A percentile compares a stretch with the other conserved stretches of the same genome.
Conservation (phyloP, 208 protist species). For the Leishmania tarentolae region DNA sequence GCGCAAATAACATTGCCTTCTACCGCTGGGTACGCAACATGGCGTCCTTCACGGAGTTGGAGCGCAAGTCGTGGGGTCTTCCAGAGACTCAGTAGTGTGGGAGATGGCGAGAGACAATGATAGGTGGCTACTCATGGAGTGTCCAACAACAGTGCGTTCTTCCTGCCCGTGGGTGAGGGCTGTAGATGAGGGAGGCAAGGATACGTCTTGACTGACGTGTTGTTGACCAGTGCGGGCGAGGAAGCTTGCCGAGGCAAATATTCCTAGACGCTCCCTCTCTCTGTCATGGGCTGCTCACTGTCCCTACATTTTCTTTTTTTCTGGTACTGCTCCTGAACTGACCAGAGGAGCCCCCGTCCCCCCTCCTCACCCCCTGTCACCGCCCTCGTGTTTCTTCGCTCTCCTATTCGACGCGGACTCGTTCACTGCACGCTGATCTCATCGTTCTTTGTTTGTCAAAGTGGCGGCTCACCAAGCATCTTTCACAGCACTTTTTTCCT, state of each 20-base stretch:
- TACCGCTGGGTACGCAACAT: conserved; percentile 41
- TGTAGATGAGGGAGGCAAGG: neutral
- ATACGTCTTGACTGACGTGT: neutral
- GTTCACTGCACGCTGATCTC: neutral
- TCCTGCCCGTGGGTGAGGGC: neutral
- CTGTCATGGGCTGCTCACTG: neutral
- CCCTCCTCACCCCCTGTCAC: neutral
- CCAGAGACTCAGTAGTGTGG: conserved; percentile 21
- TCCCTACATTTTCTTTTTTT: neutral
- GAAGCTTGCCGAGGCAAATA: neutral
- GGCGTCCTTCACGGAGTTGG: conserved; percentile 32
- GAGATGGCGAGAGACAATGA: neutral
- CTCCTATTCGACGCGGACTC: neutral
- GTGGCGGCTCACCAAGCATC: too few species aligned
- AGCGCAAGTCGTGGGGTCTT: conserved; percentile 31
- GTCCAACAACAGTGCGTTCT: neutral
- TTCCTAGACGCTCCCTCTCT: neutral
- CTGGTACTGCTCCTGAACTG: neutral
- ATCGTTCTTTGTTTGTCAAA: neutral
- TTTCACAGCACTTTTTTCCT: too few species aligned
- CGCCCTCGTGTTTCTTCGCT: neutral
- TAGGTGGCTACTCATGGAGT: neutral
- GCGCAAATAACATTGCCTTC: conserved; percentile 36
- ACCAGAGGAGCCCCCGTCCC: neutral
- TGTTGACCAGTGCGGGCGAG: neutral